phyloP scores from a whole-genome alignment of 2,329 filamentous ascomycete genomes.

The Aspergillus eucalypticola region DNA sequence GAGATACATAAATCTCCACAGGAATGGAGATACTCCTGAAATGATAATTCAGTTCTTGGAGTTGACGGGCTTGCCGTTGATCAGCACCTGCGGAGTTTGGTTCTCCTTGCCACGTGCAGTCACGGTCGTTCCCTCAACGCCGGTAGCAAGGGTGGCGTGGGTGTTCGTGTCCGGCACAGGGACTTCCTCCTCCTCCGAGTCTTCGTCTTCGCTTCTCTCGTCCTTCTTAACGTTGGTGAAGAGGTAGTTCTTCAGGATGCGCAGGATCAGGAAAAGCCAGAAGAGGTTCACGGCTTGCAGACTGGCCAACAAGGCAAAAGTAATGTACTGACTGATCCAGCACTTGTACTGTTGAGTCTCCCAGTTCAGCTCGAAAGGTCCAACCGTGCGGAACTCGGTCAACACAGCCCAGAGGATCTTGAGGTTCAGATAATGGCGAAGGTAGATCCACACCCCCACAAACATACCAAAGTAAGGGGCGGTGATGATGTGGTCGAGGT shows the following conservation, averaged over 20 bases:
- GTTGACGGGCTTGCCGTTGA: constrained; percentile 43
- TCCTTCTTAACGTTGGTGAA: constrained; percentile 42
- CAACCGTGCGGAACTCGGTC: constrained; percentile 50
- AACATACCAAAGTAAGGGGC: constrained; percentile 82
- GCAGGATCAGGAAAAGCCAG: constrained; percentile 49
- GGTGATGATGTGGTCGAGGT: constrained; percentile 77
- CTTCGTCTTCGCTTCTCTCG: constrained; percentile 49
- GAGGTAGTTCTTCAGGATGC: constrained; percentile 46
- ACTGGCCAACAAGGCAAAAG: constrained; percentile 45
- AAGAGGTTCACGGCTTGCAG: constrained; percentile 51
- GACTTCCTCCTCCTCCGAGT: constrained; percentile 42
- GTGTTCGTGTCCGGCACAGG: constrained; percentile 21
- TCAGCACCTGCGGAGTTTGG: constrained; percentile 36
- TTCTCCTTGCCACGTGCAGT: constrained; percentile 33
- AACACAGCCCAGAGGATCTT: constrained; percentile 50
- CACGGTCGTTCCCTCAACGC: constrained; percentile 23
- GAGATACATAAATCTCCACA: background rate
- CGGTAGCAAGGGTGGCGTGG: constrained; percentile 30
- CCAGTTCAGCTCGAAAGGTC: constrained; percentile 51
- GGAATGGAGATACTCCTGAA: background rate
- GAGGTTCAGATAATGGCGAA: constrained; percentile 70
- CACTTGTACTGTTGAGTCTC: constrained; percentile 52
- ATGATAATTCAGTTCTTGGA: background rate
- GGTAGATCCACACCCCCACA: constrained; percentile 81
- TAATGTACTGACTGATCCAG: constrained; percentile 51